Conservation (phyloP, 2,329 filamentous ascomycete species). For the Fusarium abutilonis region DNA sequence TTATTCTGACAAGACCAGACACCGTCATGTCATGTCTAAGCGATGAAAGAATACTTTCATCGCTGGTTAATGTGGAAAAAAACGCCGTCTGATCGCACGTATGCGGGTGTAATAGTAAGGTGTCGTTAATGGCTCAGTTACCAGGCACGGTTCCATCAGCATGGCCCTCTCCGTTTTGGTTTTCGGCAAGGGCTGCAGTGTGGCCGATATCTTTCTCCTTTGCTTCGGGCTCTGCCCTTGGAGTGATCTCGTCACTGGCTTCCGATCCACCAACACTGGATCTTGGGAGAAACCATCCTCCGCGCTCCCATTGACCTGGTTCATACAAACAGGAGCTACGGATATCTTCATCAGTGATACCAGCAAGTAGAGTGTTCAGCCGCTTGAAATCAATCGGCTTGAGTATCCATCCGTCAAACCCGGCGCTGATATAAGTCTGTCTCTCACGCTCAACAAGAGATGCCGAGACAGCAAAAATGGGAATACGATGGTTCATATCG, state of each 20-base stretch:
- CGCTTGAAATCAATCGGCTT: conserved; percentile 87
- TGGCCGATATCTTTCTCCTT: conserved; percentile 34
- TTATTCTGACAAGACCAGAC: background rate
- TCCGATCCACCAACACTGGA: conserved; percentile 14
- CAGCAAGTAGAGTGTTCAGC: conserved; percentile 73
- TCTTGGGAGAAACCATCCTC: conserved; percentile 76
- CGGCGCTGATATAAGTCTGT: conserved; percentile 75
- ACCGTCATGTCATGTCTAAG: background rate
- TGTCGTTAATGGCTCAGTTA: background rate
- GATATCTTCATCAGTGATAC: conserved; percentile 70
- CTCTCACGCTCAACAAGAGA: conserved; percentile 77
- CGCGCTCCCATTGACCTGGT: conserved; percentile 81
- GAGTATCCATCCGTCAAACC: conserved; percentile 91
- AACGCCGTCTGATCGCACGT: background rate
- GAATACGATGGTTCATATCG: conserved; percentile 70
- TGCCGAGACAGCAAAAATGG: conserved; percentile 88
- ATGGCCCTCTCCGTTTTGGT: background rate
- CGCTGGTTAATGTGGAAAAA: background rate
- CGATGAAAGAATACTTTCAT: background rate
- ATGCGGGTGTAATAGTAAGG: background rate
- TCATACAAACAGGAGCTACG: conserved; percentile 73
- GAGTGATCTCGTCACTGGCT: conserved; percentile 43
- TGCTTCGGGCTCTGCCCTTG: conserved; percentile 39
- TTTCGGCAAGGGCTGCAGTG: background rate
- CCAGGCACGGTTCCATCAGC: background rate